A percentile compares a stretch with the other conserved stretches of the same genome.
phyloP scores from a whole-genome alignment of 1,139 yeast species.

The Diutina pseudorugosa region DNA sequence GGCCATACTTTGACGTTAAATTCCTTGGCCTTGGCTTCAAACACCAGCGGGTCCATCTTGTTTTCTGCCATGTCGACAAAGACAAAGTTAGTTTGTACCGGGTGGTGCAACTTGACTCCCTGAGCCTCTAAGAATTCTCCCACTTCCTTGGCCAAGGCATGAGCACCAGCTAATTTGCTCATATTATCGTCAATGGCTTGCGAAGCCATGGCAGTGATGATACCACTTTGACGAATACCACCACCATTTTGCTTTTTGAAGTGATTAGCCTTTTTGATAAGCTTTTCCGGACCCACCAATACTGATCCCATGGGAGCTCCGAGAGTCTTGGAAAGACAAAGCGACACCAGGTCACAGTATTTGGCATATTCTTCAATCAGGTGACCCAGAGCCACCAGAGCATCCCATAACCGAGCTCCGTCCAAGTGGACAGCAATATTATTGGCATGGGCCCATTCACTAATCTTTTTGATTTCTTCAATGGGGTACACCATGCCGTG shows the following conservation, averaged over 20 bases:
- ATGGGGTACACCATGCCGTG: conserved; percentile 34
- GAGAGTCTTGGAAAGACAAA: conserved; percentile 32
- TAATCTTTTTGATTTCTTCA: conserved; percentile 27
- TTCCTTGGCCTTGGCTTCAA: conserved; percentile 12
- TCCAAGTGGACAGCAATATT: conserved; percentile 29
- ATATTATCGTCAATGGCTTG: conserved; percentile 30
- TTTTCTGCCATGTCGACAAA: conserved; percentile 25
- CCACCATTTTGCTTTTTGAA: conserved; percentile 37
- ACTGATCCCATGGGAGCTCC: conserved; percentile 39
- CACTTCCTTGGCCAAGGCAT: conserved; percentile 9
- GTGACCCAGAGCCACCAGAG: conserved; percentile 28
- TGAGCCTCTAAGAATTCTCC: conserved; percentile 7
- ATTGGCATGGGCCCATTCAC: conserved; percentile 23
- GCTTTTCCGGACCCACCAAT: conserved; percentile 20
- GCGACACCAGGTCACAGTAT: conserved; percentile 31
- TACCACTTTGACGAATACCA: conserved; percentile 35
- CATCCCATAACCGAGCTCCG: conserved; percentile 39
- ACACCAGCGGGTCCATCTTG: conserved; percentile 11
- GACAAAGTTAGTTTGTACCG: conserved; percentile 31
- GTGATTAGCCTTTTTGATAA: conserved; percentile 32
- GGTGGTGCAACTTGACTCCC: conserved; percentile 21
- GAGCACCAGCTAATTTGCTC: conserved; percentile 14
- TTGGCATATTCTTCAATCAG: conserved; percentile 26
- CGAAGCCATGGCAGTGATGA: conserved; percentile 29
- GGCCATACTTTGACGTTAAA: conserved; percentile 16